Base-by-base conservation (phyloP, 148 eudicot genomes). In the Vaccinium vitisidaea region DNA sequence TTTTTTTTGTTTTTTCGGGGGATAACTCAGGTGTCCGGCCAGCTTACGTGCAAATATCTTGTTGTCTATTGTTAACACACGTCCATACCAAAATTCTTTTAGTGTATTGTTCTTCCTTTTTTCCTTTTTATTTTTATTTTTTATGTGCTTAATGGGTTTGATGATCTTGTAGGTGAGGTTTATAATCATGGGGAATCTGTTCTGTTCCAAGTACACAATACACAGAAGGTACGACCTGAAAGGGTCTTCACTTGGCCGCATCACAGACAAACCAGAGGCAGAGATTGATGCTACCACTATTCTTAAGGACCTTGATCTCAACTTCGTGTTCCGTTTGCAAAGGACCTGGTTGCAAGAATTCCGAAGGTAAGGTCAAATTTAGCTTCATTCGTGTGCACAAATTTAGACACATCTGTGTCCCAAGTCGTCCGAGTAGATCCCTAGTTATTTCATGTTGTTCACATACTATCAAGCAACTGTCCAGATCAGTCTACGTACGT, bases 171-270 rank as follows among this genome's bases (percentile, higher is more conserved):
- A 97, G 99, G 98, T 95, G 58, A 91, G 99, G 21, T 97, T 97
- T 88, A 91, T 97, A 78, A 94, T 97, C 87, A 97, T 97, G 95
- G 99, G 99, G 79, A 97, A 97, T 86, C 89, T 97, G 46, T 91
- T 97, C 86, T 94, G 98, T 84, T 85, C 98, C 0, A 93, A 94
- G 75, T 90, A 92, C 79, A 87, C 88, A 36, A 95, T 97, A 69
- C 99, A 97, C 54, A 92, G 93, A 86, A 88, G 96, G 77, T 97
- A 91, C 43, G 99, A 97, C 87, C 88, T 97, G 88, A 97, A 97
- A 93, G 99, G 99, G 39, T 97, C 99, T 82, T 92, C 98, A 14
- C 94, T 95, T 77, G 99, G 99, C n/a, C 92, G 99, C 15, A 88
- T 94, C 14, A 95, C 98, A 0, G 95, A 95, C 80, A 95, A 94